These are phyloP conservation scores for Lactarius hatsudake DNA, from an alignment of 768 basidiomycete species.

Conservation along the genomic window DNA sequence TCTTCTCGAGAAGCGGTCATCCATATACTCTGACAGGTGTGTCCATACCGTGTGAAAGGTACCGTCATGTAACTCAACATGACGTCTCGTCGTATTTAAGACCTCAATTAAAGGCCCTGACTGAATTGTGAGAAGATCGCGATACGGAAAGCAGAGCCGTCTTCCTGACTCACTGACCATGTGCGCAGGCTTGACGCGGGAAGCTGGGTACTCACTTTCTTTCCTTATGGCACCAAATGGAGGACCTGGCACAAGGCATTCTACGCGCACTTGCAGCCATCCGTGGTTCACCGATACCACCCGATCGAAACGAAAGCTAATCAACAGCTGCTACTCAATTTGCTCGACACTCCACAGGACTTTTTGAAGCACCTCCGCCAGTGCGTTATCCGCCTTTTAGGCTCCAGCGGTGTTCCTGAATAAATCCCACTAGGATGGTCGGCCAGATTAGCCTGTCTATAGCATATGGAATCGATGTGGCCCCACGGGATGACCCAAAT, in stretches of 20 bases:
- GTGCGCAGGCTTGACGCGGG: constrained; percentile 41
- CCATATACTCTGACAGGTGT: constrained; percentile 36
- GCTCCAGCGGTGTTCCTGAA: constrained; percentile 1
- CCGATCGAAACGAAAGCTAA: constrained; percentile 35
- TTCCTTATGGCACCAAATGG: constrained; percentile 44
- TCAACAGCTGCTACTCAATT: constrained; percentile 34
- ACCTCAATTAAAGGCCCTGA: constrained; percentile 31
- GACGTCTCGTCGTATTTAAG: constrained; percentile 13
- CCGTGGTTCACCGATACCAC: constrained; percentile 35
- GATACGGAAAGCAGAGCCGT: background rate
- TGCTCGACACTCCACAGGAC: constrained; percentile 39
- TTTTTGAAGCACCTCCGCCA: constrained; percentile 38
- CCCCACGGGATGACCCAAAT: constrained; percentile 43
- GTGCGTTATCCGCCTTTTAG: constrained; percentile 35
- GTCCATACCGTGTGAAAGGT: background rate
- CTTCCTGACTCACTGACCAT: background rate
- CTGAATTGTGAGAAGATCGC: constrained; percentile 29
- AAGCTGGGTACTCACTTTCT: constrained; percentile 38
- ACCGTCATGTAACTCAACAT: no score
- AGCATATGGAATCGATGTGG: constrained; percentile 46
- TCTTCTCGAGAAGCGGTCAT: constrained; percentile 34
- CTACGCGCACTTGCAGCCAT: constrained; percentile 40
- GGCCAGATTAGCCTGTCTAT: constrained; percentile 41
- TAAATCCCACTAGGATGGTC: constrained; percentile 27
- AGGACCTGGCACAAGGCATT: constrained; percentile 42